Evolutionary conservation across 192 early-diverging fungal genomes (phyloP), one percentile per base, ranked within the genome.

Genomic region (Coemansia sp.): DNA sequence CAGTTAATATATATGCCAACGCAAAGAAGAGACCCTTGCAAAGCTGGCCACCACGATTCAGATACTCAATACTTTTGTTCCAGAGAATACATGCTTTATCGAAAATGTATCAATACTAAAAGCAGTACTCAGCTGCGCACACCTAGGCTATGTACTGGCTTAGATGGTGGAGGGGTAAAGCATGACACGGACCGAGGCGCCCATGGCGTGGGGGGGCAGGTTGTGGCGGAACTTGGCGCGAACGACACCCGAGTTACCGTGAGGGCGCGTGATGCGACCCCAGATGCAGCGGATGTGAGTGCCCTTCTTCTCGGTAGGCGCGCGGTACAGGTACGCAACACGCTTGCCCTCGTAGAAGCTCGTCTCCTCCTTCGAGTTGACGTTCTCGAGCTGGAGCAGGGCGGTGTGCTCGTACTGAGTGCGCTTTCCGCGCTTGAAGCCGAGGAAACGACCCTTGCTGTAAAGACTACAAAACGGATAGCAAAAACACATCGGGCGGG

Each of bases 311-410:
- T 83, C 86, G 57, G 90, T 85, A 82, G 94, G 88, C 62, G 94
- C 95, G 66, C 90, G 90, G 93, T 98, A 99, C 72, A 98, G 92
- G 84, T 93, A 98, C 61, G 96, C 95, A 70, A 99, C 87, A 79
- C 93, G 93, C 90, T 98, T 99, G 71, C 97, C 97, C 66, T 94
- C 91, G 90, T 99, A 99, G 88, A 96, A 99, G 61, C 86, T 83
- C 72, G 95, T 88, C 70, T 98, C 94, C 77, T 91, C 85, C 86
- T 89, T 86, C 69, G 92, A 93, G 77, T 86, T 75, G 60, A 95
- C 94, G 84, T 92, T 91, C 83, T 99, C 97, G 61, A 99, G 87
- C 84, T 94, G 88, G 74, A 98, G 80, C 62, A 99, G 89, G 59
- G 94, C 88, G 66, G 91, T 93, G 88, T 93, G 88, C 77, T 91